These are phyloP conservation scores for Paramyrothecium sp. DNA, from an alignment of 2,329 filamentous ascomycete species.

Conservation along the genomic window DNA sequence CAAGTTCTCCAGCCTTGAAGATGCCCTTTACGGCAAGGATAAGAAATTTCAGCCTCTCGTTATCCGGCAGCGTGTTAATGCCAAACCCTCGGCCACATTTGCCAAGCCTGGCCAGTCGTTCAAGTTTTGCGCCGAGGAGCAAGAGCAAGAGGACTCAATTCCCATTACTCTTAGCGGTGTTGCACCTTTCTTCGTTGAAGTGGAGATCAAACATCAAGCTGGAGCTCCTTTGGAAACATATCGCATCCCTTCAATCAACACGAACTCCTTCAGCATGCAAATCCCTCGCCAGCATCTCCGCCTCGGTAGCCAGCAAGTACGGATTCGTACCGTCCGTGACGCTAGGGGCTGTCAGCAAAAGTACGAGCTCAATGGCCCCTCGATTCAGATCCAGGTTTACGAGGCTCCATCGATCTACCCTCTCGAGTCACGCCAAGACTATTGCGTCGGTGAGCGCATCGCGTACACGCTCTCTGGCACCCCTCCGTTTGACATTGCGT, in stretches of 20 bases:
- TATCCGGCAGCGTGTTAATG: conserved; percentile 80
- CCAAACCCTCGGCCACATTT: conserved; percentile 80
- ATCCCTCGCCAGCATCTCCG: conserved; percentile 84
- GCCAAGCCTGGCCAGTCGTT: conserved; percentile 86
- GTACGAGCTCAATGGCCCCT: conserved; percentile 67
- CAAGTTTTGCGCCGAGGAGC: conserved; percentile 89
- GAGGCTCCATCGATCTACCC: conserved; percentile 90
- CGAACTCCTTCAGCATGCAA: conserved; percentile 72
- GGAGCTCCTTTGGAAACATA: conserved; percentile 77
- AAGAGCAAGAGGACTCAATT: conserved; percentile 79
- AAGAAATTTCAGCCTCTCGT: conserved; percentile 64
- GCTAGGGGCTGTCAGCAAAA: conserved; percentile 81
- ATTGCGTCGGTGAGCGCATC: conserved; percentile 93
- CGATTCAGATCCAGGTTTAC: conserved; percentile 88
- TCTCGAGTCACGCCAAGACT: conserved; percentile 80
- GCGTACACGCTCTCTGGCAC: conserved; percentile 89
- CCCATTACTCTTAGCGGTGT: conserved; percentile 81
- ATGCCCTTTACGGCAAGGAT: conserved; percentile 81
- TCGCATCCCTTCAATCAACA: conserved; percentile 75
- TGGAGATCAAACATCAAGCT: conserved; percentile 90
- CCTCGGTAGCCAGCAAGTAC: conserved; percentile 84
- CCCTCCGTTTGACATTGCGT: conserved; percentile 89
- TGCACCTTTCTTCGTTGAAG: conserved; percentile 85
- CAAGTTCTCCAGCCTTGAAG: conserved; percentile 77
- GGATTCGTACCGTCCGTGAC: conserved; percentile 87